phyloP scores from a whole-genome alignment of 2,329 filamentous ascomycete species.

The Stagonosporopsis cucurbitacearum region DNA sequence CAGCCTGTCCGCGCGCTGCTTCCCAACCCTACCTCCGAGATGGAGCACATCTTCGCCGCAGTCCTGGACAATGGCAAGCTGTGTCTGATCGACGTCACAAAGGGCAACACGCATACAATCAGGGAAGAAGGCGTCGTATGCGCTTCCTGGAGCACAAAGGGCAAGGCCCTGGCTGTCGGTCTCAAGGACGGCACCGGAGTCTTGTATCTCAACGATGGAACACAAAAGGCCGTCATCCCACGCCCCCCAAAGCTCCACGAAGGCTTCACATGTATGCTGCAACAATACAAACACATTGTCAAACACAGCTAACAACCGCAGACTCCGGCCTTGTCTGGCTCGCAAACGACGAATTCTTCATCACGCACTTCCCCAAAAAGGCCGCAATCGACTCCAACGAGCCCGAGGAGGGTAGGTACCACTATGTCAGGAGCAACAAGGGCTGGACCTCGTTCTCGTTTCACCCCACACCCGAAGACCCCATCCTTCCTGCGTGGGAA shows the following conservation, averaged over 20 bases:
- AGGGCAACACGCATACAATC: slow-evolving; percentile 60
- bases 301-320: slow-evolving; percentile 40
- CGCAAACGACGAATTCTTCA: slow-evolving; percentile 83
- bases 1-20: slow-evolving; percentile 74
- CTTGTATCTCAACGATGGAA: slow-evolving; percentile 84
- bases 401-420: slow-evolving; percentile 72
- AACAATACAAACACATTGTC: neutral
- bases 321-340: slow-evolving; percentile 88
- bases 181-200: slow-evolving; percentile 78
- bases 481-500: slow-evolving; percentile 32
- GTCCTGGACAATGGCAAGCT: slow-evolving; percentile 83
- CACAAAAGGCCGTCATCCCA: slow-evolving; percentile 78
- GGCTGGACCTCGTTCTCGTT: slow-evolving; percentile 68
- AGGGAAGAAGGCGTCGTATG: slow-evolving; percentile 80
- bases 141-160: slow-evolving; percentile 88
- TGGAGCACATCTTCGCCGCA: slow-evolving; percentile 77
- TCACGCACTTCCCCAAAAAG: slow-evolving; percentile 65
- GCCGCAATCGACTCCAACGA: slow-evolving; percentile 49
- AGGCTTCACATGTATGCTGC: slow-evolving; percentile 70
- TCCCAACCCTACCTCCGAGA: slow-evolving; percentile 79
- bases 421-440: slow-evolving; percentile 71
- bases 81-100: slow-evolving; percentile 77
- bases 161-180: slow-evolving; percentile 91
- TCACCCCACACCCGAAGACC: slow-evolving; percentile 70
- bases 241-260: slow-evolving; percentile 70